Conservation (phyloP, 257 asterid genomes). For the Solanum tacnaense region DNA sequence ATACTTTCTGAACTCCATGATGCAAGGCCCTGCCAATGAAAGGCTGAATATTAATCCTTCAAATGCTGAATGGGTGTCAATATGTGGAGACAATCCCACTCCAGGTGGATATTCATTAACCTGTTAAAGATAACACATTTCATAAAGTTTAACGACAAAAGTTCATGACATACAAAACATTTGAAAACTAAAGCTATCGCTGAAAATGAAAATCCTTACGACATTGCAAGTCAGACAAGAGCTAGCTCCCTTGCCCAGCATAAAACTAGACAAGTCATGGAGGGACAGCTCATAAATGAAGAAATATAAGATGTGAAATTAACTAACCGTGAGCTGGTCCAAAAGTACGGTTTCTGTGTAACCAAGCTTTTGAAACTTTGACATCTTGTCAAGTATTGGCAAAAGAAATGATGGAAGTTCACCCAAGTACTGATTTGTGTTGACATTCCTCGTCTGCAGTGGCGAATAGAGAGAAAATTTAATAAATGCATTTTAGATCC, state of each 20-base stretch:
- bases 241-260: background rate
- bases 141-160: background rate
- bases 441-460: constrained; percentile 77
- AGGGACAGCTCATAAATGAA: background rate
- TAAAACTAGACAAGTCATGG: background rate
- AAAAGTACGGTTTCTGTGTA: constrained; percentile 24
- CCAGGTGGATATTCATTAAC: constrained; percentile 96
- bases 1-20: constrained; percentile 93
- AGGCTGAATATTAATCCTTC: constrained; percentile 85
- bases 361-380: constrained; percentile 35
- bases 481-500: background rate
- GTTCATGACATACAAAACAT: background rate
- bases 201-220: background rate
- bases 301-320: background rate
- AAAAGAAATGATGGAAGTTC: constrained; percentile 73
- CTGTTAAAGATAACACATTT: constrained; percentile 25
- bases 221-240: background rate
- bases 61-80: constrained; percentile 97
- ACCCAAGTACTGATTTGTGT: constrained; percentile 68
- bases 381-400: constrained; percentile 48
- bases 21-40: constrained; percentile 89
- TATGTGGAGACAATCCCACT: constrained; percentile 91
- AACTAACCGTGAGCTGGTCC: constrained; percentile 83
- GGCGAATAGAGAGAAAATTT: background rate
- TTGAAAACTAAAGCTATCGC: background rate